A percentile compares a stretch with the other conserved stretches of the same genome.
Evolutionary conservation across 805 yeast species (phyloP).

Genomic region (Isabelozyma heimii): DNA sequence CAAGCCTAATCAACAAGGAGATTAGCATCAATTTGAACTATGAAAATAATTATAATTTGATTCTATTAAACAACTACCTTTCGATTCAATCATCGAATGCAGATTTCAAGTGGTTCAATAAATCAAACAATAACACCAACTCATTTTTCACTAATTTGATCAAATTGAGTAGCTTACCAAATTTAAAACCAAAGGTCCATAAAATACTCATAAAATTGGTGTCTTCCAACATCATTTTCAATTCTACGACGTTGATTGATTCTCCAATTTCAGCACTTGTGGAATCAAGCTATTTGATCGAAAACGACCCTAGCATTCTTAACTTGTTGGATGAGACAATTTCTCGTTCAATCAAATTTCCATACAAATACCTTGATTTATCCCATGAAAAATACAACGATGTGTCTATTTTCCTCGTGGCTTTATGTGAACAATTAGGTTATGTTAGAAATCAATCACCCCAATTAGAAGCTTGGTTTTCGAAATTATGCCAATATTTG

Average conservation of each 20-base stretch:
- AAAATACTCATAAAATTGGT: constrained; percentile 49
- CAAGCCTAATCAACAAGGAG: constrained; percentile 14
- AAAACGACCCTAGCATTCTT: constrained; percentile 44
- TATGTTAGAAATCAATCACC: constrained; percentile 33
- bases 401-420: constrained; percentile 31
- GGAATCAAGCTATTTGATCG: constrained; percentile 39
- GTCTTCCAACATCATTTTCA: constrained; percentile 50
- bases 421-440: constrained; percentile 63
- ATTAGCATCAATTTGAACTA: constrained; percentile 13
- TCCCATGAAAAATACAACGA: constrained; percentile 28
- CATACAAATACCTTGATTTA: constrained; percentile 79
- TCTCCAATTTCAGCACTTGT: constrained; percentile 58
- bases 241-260: constrained; percentile 37
- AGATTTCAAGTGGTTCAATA: constrained; percentile 80
- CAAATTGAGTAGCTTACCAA: constrained; percentile 30
- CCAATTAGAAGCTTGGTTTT: constrained; percentile 46
- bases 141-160: constrained; percentile 70
- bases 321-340: constrained; percentile 71
- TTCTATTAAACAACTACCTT: constrained; percentile 57
- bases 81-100: constrained; percentile 47
- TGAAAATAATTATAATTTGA: constrained; percentile 43
- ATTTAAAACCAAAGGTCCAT: constrained; percentile 40
- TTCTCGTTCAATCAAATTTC: constrained; percentile 66
- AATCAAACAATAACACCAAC: constrained; percentile 35
- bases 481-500: constrained; percentile 45